Conservation (phyloP, 2,329 filamentous ascomycete genomes). For the Mycocentrospora acerina region DNA sequence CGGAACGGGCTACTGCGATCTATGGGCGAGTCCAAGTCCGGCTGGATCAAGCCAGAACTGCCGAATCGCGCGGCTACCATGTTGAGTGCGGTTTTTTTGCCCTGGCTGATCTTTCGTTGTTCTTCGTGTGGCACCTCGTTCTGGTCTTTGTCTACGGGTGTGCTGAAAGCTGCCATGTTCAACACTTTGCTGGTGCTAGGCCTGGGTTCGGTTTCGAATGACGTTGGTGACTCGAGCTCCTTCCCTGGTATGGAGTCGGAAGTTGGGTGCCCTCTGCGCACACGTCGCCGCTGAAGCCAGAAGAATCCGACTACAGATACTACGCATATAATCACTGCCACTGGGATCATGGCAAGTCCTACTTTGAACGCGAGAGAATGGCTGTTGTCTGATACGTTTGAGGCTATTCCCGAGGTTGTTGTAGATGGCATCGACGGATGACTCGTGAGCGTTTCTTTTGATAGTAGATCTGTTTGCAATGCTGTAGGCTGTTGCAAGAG, state of each 20-base stretch:
- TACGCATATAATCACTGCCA: constrained; percentile 16
- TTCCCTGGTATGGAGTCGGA: constrained; percentile 16
- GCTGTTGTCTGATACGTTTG: constrained; percentile 1
- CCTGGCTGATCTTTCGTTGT: neutral
- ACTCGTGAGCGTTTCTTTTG: too few relatives aligned
- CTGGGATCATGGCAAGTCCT: constrained; percentile 28
- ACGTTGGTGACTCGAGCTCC: constrained; percentile 7
- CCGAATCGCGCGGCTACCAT: neutral
- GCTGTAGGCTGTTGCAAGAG: too few relatives aligned
- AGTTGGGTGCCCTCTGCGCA: constrained; percentile 1
- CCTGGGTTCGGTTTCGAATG: constrained; percentile 10
- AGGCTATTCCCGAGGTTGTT: neutral
- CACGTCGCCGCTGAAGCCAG: constrained; percentile 17
- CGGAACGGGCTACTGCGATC: constrained; percentile 32
- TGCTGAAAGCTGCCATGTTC: constrained; percentile 21
- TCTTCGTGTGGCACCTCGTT: neutral
- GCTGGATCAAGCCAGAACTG: neutral
- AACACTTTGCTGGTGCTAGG: constrained; percentile 18
- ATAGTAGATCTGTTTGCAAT: too few relatives aligned
- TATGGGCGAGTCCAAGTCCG: constrained; percentile 26
- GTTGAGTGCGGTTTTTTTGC: constrained; percentile 1
- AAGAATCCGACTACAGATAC: constrained; percentile 18
- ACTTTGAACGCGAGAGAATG: constrained; percentile 17
- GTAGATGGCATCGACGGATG: neutral
- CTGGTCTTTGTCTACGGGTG: constrained; percentile 5